Conservation (phyloP, 2,329 filamentous ascomycete genomes). For the Magnaporthiopsis rhizophila region DNA sequence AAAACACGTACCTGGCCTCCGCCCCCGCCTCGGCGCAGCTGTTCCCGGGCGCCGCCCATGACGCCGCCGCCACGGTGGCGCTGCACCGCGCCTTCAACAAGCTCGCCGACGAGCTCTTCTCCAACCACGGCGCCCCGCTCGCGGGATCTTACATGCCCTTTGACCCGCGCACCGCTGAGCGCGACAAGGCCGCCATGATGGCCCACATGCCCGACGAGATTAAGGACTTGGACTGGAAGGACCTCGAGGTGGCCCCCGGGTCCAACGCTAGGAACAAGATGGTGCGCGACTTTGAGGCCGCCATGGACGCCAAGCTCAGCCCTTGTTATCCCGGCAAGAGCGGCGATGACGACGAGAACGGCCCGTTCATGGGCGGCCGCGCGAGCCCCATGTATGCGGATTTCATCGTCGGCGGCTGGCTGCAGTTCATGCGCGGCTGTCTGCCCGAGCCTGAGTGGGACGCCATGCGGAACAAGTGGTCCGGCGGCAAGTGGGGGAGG, state of each 20-base stretch:
- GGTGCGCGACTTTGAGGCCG: conserved; percentile 4
- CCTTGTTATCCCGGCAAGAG: conserved; percentile 17
- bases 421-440: conserved; percentile 34
- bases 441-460: conserved; percentile 40
- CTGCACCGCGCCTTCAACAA: conserved; percentile 37
- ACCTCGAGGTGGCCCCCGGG: conserved; percentile 23
- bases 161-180: conserved; percentile 38
- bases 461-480: conserved; percentile 33
- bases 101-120: conserved; percentile 47
- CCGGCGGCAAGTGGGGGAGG: conserved; percentile 40
- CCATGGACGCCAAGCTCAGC: neutral
- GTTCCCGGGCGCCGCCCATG: conserved; percentile 31
- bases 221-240: conserved; percentile 35
- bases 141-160: conserved; percentile 36
- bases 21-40: conserved; percentile 34
- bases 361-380: conserved; percentile 40
- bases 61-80: conserved; percentile 28
- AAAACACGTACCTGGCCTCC: conserved; percentile 36
- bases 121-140: conserved; percentile 30
- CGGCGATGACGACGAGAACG: conserved; percentile 25
- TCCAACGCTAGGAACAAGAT: conserved; percentile 5
- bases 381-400: conserved; percentile 41
- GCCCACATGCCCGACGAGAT: conserved; percentile 26
- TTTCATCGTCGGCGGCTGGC: conserved; percentile 48
- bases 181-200: conserved; percentile 37